Conservation (phyloP, 2,329 filamentous ascomycete genomes). For the Penicillium glabrum region DNA sequence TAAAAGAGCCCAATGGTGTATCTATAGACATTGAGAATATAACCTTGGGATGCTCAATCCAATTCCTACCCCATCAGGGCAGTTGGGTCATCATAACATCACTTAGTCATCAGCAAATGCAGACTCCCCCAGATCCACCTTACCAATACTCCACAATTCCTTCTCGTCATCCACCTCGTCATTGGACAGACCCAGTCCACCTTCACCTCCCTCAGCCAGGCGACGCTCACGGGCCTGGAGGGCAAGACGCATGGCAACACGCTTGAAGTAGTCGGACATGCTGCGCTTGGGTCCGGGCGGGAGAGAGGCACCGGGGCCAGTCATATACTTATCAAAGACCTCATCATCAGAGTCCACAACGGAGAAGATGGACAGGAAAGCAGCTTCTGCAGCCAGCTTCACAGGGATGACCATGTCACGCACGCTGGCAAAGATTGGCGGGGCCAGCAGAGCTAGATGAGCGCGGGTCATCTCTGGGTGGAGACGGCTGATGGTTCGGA, state of each 20-base stretch:
- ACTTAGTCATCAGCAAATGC: slow-evolving; percentile 36
- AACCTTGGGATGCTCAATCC: slow-evolving; percentile 18
- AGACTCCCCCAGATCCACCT: slow-evolving; percentile 73
- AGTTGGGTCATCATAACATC: slow-evolving; percentile 3
- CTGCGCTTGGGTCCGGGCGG: slow-evolving; percentile 74
- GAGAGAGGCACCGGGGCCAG: slow-evolving; percentile 64
- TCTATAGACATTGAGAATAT: slow-evolving; percentile 23
- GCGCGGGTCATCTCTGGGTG: slow-evolving; percentile 79
- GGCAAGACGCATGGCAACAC: slow-evolving; percentile 82
- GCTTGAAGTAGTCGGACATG: slow-evolving; percentile 97
- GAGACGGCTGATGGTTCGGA: slow-evolving; percentile 78
- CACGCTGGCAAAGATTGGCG: slow-evolving; percentile 83
- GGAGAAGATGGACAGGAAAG: slow-evolving; percentile 86
- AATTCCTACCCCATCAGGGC: slow-evolving; percentile 17
- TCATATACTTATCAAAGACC: slow-evolving; percentile 90
- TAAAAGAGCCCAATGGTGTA: slow-evolving; percentile 25
- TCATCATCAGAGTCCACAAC: slow-evolving; percentile 83
- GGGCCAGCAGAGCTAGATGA: slow-evolving; percentile 76
- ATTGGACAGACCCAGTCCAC: slow-evolving; percentile 79
- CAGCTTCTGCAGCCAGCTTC: slow-evolving; percentile 91
- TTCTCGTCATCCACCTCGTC: slow-evolving; percentile 93
- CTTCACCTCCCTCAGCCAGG: slow-evolving; percentile 86
- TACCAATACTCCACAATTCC: slow-evolving; percentile 94
- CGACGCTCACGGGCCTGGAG: slow-evolving; percentile 82
- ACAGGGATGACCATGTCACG: slow-evolving; percentile 91